A percentile compares a stretch with the other conserved stretches of the same genome.
Conservation (phyloP, 805 yeast species). For the Sugiyamaella marilandica region DNA sequence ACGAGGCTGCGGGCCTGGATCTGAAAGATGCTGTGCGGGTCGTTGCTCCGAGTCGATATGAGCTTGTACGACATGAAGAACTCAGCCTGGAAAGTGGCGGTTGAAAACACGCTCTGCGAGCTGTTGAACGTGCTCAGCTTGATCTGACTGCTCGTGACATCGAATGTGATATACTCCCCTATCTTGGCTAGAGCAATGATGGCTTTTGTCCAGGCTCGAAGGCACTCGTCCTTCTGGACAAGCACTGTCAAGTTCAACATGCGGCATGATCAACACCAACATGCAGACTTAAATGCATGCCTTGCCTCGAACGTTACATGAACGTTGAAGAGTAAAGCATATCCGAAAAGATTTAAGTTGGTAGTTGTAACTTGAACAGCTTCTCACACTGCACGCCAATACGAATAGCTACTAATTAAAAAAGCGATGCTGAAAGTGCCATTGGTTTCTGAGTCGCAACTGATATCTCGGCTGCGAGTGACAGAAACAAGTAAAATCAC, state of each 20-base stretch:
- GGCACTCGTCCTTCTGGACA: slow-evolving; percentile 14
- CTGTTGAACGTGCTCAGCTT: slow-evolving; percentile 16
- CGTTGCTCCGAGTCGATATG: neutral
- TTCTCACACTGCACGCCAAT: too few species aligned
- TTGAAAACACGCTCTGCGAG: slow-evolving; percentile 22
- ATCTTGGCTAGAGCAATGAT: slow-evolving; percentile 12
- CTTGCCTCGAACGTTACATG: too few species aligned
- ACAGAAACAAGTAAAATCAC: too few species aligned
- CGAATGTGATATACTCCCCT: slow-evolving; percentile 19
- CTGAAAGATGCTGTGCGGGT: slow-evolving; percentile 13
- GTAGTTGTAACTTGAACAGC: too few species aligned
- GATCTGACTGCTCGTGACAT: slow-evolving; percentile 13
- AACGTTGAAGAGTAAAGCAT: too few species aligned
- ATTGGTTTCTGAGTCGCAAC: too few species aligned
- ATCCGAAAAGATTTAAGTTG: too few species aligned
- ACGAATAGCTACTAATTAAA: too few species aligned
- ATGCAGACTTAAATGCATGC: too few species aligned
- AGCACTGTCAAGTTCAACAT: slow-evolving; percentile 6
- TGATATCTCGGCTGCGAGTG: too few species aligned
- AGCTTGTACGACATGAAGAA: slow-evolving; percentile 12
- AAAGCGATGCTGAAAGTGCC: too few species aligned
- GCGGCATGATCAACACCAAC: neutral
- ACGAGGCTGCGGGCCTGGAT: slow-evolving; percentile 20
- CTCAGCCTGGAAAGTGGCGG: slow-evolving; percentile 9
- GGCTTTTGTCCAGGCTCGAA: slow-evolving; percentile 17